Conservation (phyloP, 176 grass and related monocot species). For the Avena eriantha region DNA sequence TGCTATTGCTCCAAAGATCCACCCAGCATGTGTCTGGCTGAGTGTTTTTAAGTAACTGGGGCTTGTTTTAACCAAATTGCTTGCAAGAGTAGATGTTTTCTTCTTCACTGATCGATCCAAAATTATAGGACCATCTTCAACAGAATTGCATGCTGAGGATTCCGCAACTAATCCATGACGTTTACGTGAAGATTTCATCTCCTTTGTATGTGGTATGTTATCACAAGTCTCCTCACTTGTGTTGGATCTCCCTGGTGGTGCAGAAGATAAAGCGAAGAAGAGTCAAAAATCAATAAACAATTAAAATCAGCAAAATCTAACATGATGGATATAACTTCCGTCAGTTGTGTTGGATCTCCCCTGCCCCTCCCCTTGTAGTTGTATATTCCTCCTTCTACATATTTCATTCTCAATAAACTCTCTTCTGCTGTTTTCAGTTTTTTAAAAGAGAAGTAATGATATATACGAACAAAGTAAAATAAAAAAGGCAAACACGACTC, state of each 20-base stretch:
- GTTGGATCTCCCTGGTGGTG: constrained; percentile 1
- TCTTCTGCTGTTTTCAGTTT: no score
- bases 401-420: no score
- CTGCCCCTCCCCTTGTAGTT: no score
- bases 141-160: constrained; percentile 45
- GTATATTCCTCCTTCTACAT: no score
- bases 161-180: constrained; percentile 18
- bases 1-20: constrained; percentile 76
- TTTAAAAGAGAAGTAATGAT: no score
- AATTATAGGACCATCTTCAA: constrained; percentile 44
- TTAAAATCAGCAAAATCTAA: background rate
- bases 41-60: constrained; percentile 80
- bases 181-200: constrained; percentile 22
- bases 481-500: no score
- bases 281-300: background rate
- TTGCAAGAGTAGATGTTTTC: constrained; percentile 36
- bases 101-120: constrained; percentile 36
- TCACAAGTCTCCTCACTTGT: constrained; percentile 55
- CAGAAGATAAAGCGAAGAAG: constrained; percentile 18
- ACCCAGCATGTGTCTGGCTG: constrained; percentile 44
- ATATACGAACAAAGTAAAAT: no score
- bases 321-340: background rate
- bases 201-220: constrained; percentile 29
- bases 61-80: constrained; percentile 63
- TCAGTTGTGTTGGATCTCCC: no score